Evolutionary conservation across 2,329 filamentous ascomycete genomes (phyloP).

Genomic region (Nemania sp.): DNA sequence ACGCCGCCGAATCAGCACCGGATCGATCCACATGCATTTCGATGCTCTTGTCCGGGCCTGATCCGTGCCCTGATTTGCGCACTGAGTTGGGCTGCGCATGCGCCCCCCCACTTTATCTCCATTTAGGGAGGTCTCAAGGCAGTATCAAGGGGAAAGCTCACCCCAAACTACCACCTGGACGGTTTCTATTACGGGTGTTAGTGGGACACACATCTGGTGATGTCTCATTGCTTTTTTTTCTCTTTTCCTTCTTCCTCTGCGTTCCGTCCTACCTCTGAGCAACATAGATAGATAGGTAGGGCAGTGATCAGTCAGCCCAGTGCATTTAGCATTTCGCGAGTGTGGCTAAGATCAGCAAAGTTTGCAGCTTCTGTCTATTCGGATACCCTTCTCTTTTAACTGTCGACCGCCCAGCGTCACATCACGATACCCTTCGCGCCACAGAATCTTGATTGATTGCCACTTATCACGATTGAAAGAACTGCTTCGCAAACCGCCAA

Average conservation of each 20-base stretch:
- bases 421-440: not conserved
- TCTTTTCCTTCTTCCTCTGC: conserved; percentile 11
- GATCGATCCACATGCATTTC: conserved; percentile 23
- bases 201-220: not conserved
- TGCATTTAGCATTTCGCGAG: not conserved
- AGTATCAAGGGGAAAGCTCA: too few species aligned
- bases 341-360: not conserved
- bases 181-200: too few species aligned
- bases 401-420: too few species aligned
- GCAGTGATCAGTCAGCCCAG: too few species aligned
- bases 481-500: conserved; percentile 32
- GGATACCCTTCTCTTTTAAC: not conserved
- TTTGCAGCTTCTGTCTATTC: not conserved
- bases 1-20: conserved; percentile 12
- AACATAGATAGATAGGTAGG: too few species aligned
- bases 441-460: conserved; percentile 4
- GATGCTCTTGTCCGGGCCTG: not conserved
- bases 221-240: conserved; percentile 11
- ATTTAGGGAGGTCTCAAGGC: conserved; percentile 2
- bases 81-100: not conserved
- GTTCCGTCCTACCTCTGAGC: not conserved
- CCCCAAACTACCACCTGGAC: conserved; percentile 9
- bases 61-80: conserved; percentile 25
- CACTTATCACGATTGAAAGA: not conserved
- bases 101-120: conserved; percentile 21